Evolutionary conservation across 1,284 basidiomycete species (phyloP).

Genomic region (Flammula alnicola): DNA sequence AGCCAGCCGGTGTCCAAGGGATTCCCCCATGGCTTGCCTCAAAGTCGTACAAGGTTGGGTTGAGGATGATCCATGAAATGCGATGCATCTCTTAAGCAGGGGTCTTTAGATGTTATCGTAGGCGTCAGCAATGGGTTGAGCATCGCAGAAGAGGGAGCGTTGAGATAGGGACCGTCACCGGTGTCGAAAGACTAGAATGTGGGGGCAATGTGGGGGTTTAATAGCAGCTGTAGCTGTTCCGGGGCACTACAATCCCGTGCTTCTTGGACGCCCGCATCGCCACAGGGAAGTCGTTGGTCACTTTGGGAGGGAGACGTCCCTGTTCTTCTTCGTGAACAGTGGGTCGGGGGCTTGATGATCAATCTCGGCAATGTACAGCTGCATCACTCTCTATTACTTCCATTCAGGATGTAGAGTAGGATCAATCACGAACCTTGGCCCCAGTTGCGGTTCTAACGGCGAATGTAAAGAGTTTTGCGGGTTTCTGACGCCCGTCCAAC

Average conservation of each 20-base stretch:
- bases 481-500: slow-evolving; percentile 81
- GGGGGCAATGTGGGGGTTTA: too few relatives aligned
- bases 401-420: slow-evolving; percentile 9
- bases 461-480: slow-evolving; percentile 95
- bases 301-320: slow-evolving; percentile 99
- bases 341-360: slow-evolving; percentile 96
- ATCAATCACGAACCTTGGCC: slow-evolving; percentile 78
- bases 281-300: slow-evolving; percentile 99
- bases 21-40: too few relatives aligned
- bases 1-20: too few relatives aligned
- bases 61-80: too few relatives aligned
- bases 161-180: too few relatives aligned
- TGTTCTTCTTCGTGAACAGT: slow-evolving; percentile 97
- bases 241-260: slow-evolving; percentile 97
- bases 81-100: too few relatives aligned
- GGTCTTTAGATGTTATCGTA: too few relatives aligned
- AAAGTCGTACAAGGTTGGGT: too few relatives aligned
- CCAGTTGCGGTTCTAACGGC: slow-evolving; percentile 94
- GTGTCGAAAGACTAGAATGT: too few relatives aligned
- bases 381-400: slow-evolving; percentile 22
- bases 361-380: slow-evolving; percentile 99
- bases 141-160: too few relatives aligned
- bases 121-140: too few relatives aligned
- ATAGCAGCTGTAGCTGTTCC: too few relatives aligned
- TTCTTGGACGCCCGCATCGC: slow-evolving; percentile 99